Evolutionary conservation across 208 protist genomes (phyloP), one percentile per base, ranked within the genome.

Genomic region (Trypanosoma scelopori): DNA sequence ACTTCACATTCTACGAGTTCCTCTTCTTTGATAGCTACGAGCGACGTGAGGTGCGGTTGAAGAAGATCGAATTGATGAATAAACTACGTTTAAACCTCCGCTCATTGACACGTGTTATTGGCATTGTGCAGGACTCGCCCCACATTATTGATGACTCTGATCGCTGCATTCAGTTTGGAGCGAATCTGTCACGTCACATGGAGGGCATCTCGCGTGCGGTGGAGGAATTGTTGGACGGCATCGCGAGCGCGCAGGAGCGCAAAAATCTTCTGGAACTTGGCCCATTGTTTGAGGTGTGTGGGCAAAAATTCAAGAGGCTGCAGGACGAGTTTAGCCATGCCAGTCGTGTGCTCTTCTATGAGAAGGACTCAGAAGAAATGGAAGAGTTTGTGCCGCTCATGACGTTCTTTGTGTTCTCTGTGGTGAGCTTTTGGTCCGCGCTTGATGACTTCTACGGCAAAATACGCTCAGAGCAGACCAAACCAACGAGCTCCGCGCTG

Each of bases 401-500:
- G 76, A 88, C 86, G 23, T 93, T 88, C 56, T 93, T 90, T 65
- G 78, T 93, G 45, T 93, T 93, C 55, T 85, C 78, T 13, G 85
- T 89, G 48, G 82, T 85, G 32, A 89, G 88, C 64, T 87, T 93
- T 58, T 89, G 86, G 76, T 77, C 46, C 13, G 82, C 83, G 15
- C 71, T 93, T 32, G 60, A 75, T 23, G 73, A 84, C 32, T 90
- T 88, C 53, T 55, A 84, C 35, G 48, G 23, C 15, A 58, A 69
- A 23, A 74, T 87, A 25, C 41, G 48, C 6, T 30, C 20, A n/a
- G 57, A 50, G 32, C 7, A 52, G 3, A 11, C 70, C 67, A 56
- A 53, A 77, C 39, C 57, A 58, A 30, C 2, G 6, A 3, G 50
- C 63, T 48, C 45, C 18, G 41, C 60, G 71, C 45, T 76, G 65